Percentiles rank a stretch among this genome's conserved stretches.
These are phyloP conservation scores for Sordariomycetes sp. DNA, from an alignment of 2,329 filamentous ascomycete species.

Conservation along the genomic window DNA sequence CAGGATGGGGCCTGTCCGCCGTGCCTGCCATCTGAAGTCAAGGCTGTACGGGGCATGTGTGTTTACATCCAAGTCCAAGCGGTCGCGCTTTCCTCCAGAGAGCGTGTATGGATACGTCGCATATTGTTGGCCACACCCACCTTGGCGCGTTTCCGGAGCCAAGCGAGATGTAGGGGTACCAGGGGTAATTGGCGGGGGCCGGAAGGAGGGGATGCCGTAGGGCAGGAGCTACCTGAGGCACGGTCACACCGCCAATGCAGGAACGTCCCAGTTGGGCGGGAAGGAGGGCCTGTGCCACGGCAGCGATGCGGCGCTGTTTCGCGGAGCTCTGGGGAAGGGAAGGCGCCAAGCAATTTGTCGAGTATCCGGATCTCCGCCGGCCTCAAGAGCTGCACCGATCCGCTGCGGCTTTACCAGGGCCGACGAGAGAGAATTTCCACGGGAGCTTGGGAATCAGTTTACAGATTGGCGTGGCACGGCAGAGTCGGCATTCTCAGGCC, in stretches of 20 bases:
- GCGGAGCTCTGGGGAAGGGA: background rate
- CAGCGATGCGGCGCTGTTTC: background rate
- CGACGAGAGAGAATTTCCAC: background rate
- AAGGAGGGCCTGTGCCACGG: background rate
- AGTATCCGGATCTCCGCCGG: background rate
- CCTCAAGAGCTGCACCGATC: background rate
- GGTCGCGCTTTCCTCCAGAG: background rate
- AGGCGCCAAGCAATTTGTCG: background rate
- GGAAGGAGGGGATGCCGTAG: background rate
- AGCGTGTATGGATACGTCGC: too few relatives aligned
- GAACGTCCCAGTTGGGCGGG: background rate
- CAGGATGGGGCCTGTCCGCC: background rate
- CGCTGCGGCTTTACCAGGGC: background rate
- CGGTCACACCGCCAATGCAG: background rate
- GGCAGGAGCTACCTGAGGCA: conserved; percentile 1
- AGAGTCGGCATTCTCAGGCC: background rate
- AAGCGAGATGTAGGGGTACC: conserved; percentile 1
- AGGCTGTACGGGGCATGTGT: background rate
- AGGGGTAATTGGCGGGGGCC: background rate
- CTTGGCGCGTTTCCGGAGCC: background rate
- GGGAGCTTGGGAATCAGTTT: background rate
- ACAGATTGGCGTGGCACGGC: background rate
- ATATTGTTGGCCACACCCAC: background rate
- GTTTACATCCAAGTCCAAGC: background rate
- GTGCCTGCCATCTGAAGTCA: background rate